These are phyloP conservation scores for Candida oleophila DNA, from an alignment of 805 yeast genomes.

Conservation along the genomic window DNA sequence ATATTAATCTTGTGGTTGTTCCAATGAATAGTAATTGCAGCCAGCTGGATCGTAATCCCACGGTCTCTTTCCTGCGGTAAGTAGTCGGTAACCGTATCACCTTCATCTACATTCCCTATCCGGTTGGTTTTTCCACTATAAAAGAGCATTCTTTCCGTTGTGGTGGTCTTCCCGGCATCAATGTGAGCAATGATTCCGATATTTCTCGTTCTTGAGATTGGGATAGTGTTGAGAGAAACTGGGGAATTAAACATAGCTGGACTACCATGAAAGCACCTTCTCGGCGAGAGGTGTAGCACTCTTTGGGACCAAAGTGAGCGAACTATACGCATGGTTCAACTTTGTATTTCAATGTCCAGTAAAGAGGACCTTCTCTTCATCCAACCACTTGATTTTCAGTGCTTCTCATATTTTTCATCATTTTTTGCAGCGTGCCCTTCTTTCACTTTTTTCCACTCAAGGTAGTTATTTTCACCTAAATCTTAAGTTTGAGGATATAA, in stretches of 20 bases:
- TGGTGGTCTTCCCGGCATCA: constrained; percentile 98
- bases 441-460: too few relatives aligned
- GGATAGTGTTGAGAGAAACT: constrained; percentile 24
- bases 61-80: constrained; percentile 86
- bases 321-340: neutral
- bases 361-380: too few relatives aligned
- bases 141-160: constrained; percentile 93
- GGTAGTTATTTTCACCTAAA: too few relatives aligned
- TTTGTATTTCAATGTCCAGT: too few relatives aligned
- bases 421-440: too few relatives aligned
- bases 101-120: constrained; percentile 93
- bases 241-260: neutral
- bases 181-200: constrained; percentile 98
- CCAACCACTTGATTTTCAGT: too few relatives aligned
- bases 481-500: too few relatives aligned
- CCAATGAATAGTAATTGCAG: constrained; percentile 94
- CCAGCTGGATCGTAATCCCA: constrained; percentile 95
- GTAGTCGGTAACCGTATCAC: constrained; percentile 94
- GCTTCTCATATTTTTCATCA: too few relatives aligned
- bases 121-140: constrained; percentile 77
- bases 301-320: neutral
- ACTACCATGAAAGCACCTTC: neutral
- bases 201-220: constrained; percentile 56
- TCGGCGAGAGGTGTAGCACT: neutral
- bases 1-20: constrained; percentile 71